Evolutionary conservation across 2,329 filamentous ascomycete genomes (phyloP), one percentile per base, ranked within the genome.

Genomic region (Penicillium sp.): DNA sequence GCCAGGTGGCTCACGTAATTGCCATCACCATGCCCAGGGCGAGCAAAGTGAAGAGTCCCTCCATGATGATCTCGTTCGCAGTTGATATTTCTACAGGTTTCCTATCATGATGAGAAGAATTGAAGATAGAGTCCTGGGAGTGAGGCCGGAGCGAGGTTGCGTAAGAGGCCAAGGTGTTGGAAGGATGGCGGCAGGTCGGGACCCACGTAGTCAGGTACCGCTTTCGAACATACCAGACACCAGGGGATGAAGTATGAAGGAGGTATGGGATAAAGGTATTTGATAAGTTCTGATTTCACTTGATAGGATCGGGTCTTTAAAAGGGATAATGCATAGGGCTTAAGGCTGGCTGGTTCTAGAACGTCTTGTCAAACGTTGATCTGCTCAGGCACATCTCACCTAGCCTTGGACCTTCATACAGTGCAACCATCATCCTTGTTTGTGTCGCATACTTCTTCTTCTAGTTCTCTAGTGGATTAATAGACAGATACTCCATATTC

Each of bases 11-110:
- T 74, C 72, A 87, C 83, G 84, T 84, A 68, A 81, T 73, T 57
- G 81, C 84, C 84, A 88, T 88, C 61, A 87, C 79, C 59, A 79
- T 76, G 81, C 85, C 83, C 78, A 87, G 69, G 35, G 79, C 76
- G 75, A 87, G 80, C 78, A 88, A 72, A 68, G 84, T 85, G 63
- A 86, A 81, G 42, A 87, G 77, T 64, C 84, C 84, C 73, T 85
- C 83, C 81, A 84, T 78, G 56, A 51, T 71, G 56, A 57, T 76
- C 79, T 63, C 55, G 59, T 67, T 61, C 46, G 57, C 65, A 60
- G 50, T 56, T 53, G 51, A 58, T 7, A 39, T 16, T 55, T 64
- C 53, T 73, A 72, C 45, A 68, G 53, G 47, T 39, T 38, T 46
- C 62, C 60, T 53, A 67, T 60, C 69, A 71, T 71, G 48, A 44